Evolutionary conservation across 441 rosid species (phyloP).

Genomic region (Gossypium laxum): DNA sequence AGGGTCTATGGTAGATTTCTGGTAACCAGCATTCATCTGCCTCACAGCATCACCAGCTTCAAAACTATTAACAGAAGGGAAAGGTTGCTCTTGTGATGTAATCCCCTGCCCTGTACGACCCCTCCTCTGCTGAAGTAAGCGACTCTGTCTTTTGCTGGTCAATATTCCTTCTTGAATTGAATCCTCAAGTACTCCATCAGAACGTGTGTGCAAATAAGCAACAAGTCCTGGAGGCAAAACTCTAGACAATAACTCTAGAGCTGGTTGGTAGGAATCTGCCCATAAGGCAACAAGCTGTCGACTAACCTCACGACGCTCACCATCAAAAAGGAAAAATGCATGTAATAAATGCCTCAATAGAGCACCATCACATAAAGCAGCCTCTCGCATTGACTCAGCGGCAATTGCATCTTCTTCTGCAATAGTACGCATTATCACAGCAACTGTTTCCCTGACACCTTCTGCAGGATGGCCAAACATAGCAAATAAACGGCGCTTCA

Average conservation of each 20-base stretch:
- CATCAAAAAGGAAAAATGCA: slow-evolving; percentile 80
- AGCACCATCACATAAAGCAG: slow-evolving; percentile 98
- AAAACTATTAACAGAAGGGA: slow-evolving; percentile 37
- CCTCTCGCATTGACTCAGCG: slow-evolving; percentile 98
- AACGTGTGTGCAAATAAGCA: slow-evolving; percentile 92
- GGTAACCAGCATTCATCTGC: slow-evolving; percentile 37
- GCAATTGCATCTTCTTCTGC: slow-evolving; percentile 99
- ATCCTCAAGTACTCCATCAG: slow-evolving; percentile 56
- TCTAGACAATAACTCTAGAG: slow-evolving; percentile 76
- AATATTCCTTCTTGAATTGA: slow-evolving; percentile 61
- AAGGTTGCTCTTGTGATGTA: slow-evolving; percentile 54
- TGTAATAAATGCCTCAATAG: slow-evolving; percentile 88
- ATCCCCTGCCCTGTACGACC: slow-evolving; percentile 51
- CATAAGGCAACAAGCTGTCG: slow-evolving; percentile 99
- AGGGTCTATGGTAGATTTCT: slow-evolving; percentile 36
- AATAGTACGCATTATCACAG: slow-evolving; percentile 95
- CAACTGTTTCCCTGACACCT: slow-evolving; percentile 93
- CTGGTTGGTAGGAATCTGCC: slow-evolving; percentile 99
- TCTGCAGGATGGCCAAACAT: slow-evolving; percentile 98
- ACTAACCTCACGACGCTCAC: slow-evolving; percentile 93
- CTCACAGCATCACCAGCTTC: slow-evolving; percentile 52
- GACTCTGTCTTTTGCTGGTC: slow-evolving; percentile 71
- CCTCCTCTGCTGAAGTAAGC: slow-evolving; percentile 84
- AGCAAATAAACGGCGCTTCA: slow-evolving; percentile 85
- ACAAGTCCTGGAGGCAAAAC: slow-evolving; percentile 98